phyloP scores from a whole-genome alignment of 2,329 filamentous ascomycete species.

The Gaeumannomyces sp. region DNA sequence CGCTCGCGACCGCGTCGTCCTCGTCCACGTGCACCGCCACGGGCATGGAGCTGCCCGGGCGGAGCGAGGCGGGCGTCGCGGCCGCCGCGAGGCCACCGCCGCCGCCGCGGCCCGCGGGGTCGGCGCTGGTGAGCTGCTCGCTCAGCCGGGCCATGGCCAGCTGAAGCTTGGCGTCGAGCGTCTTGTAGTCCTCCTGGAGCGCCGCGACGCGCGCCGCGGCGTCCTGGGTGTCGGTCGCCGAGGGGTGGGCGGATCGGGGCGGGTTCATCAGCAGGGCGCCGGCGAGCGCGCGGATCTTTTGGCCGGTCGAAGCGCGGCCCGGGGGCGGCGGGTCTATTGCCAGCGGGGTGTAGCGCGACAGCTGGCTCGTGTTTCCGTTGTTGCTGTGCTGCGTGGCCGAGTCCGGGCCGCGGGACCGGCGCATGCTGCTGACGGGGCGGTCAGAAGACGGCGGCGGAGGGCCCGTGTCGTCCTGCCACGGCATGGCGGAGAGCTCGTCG shows the following conservation, averaged over 20 bases:
- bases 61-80: slow-evolving; percentile 3
- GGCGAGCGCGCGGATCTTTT: slow-evolving; percentile 4
- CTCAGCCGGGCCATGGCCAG: slow-evolving; percentile 1
- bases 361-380: background rate
- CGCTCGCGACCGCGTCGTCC: slow-evolving; percentile 10
- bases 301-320: background rate
- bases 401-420: background rate
- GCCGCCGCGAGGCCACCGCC: background rate
- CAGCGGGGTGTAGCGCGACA: background rate
- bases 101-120: background rate
- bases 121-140: slow-evolving; percentile 4
- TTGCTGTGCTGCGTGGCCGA: background rate
- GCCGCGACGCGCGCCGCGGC: background rate
- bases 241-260: background rate
- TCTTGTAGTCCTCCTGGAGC: slow-evolving; percentile 5
- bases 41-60: slow-evolving; percentile 5
- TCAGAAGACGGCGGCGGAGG: background rate
- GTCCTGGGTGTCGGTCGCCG: background rate
- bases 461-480: background rate
- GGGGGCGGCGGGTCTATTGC: background rate
- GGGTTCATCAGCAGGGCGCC: background rate
- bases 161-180: slow-evolving; percentile 2
- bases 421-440: background rate
- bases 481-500: background rate
- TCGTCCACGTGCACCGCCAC: slow-evolving; percentile 7